phyloP scores from a whole-genome alignment of 345 rosid species.

The Citrus glauca region DNA sequence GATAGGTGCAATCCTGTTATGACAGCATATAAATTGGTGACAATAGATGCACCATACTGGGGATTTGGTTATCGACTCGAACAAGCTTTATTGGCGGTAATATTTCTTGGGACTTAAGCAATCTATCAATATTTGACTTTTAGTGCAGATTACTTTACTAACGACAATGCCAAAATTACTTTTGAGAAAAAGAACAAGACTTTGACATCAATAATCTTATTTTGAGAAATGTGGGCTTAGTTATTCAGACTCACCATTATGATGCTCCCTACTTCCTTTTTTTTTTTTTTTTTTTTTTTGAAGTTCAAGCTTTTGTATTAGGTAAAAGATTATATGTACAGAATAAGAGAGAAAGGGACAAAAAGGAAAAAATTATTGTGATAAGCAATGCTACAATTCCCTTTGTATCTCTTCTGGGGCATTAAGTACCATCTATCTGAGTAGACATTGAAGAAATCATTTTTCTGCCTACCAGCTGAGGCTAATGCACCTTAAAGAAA shows the following conservation, averaged over 20 bases:
- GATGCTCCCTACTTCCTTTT: neutral
- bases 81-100: constrained; percentile 68
- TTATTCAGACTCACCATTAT: neutral
- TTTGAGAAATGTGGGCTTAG: neutral
- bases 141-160: neutral
- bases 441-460: neutral
- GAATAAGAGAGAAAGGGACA: neutral
- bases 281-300: neutral
- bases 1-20: constrained; percentile 52
- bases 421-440: neutral
- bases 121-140: neutral
- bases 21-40: constrained; percentile 71
- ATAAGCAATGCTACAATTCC: neutral
- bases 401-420: neutral
- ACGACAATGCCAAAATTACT: neutral
- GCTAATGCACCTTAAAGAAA: neutral
- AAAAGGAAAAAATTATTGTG: neutral
- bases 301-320: neutral
- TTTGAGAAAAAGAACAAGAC: neutral
- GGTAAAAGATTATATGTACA: neutral
- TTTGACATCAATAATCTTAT: neutral
- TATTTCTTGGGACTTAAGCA: neutral
- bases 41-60: constrained; percentile 72
- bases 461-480: neutral
- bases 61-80: constrained; percentile 70